Evolutionary conservation across 331 rosid species (phyloP).

Genomic region (Malus hybrid): DNA sequence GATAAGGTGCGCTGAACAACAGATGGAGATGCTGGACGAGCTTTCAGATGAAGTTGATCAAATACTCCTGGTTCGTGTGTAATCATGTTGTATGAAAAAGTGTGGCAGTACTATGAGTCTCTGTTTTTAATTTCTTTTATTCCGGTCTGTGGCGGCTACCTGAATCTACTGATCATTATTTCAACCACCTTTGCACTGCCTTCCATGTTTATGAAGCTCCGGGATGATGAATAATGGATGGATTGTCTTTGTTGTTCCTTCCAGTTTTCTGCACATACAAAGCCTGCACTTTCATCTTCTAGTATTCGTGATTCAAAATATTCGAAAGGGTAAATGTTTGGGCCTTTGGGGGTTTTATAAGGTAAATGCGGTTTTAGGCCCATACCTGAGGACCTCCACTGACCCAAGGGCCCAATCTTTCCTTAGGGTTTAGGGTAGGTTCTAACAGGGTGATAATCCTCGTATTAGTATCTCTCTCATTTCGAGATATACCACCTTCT

Average conservation of each 20-base stretch:
- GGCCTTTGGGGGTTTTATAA: too few relatives aligned
- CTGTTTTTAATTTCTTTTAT: not conserved
- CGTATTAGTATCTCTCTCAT: too few relatives aligned
- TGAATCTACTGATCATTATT: not conserved
- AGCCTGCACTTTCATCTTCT: not conserved
- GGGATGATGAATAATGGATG: slow-evolving; percentile 10
- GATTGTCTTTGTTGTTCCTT: not conserved
- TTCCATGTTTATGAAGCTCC: not conserved
- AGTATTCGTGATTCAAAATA: too few relatives aligned
- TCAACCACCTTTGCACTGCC: not conserved
- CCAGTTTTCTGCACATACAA: not conserved
- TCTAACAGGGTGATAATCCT: too few relatives aligned
- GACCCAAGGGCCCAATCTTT: too few relatives aligned
- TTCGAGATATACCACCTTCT: too few relatives aligned
- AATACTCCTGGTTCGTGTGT: not conserved
- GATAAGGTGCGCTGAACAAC: not conserved
- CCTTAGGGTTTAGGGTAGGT: too few relatives aligned
- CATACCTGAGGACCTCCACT: too few relatives aligned
- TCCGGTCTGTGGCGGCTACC: not conserved
- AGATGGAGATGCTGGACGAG: not conserved
- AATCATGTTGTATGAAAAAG: not conserved
- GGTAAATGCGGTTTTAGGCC: too few relatives aligned
- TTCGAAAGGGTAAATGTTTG: too few relatives aligned
- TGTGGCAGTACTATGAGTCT: not conserved
- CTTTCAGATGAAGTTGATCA: not conserved